Percentiles rank a stretch among this genome's conserved stretches.
These are phyloP conservation scores for Phalaenopsis hybrid DNA, from an alignment of 116 monocot genomes.

Conservation along the genomic window DNA sequence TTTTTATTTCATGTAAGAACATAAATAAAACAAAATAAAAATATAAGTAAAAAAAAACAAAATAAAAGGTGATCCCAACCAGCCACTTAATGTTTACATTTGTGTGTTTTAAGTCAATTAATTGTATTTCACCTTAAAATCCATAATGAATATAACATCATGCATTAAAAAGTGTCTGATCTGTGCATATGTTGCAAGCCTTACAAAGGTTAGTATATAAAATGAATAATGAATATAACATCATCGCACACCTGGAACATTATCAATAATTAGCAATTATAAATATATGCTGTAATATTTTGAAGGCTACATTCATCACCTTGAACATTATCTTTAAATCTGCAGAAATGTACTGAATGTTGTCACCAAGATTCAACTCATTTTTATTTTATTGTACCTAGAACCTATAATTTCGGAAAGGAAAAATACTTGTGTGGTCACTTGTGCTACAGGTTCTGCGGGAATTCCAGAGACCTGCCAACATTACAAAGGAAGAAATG, in stretches of 20 bases:
- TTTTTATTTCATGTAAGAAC: no score
- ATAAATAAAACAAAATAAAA: no score
- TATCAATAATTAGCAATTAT: no score
- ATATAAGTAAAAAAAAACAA: no score
- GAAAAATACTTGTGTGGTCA: not conserved
- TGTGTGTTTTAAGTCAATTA: not conserved
- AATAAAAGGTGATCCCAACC: no score
- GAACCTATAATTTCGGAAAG: not conserved
- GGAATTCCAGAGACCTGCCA: constrained; percentile 67
- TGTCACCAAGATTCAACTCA: not conserved
- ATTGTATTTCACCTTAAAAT: not conserved
- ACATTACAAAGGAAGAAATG: constrained; percentile 62
- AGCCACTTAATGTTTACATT: no score
- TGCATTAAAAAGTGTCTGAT: not conserved
- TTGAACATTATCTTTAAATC: not conserved
- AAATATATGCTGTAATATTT: no score
- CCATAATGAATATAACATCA: not conserved
- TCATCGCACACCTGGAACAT: no score
- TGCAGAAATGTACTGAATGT: not conserved
- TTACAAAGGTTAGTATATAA: no score
- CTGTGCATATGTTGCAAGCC: not conserved
- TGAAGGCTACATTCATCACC: no score
- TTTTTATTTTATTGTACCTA: not conserved
- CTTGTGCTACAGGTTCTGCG: constrained; percentile 45
- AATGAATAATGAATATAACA: no score